Evolutionary conservation across 306 rosid species (phyloP).

Genomic region (Vicia faba): DNA sequence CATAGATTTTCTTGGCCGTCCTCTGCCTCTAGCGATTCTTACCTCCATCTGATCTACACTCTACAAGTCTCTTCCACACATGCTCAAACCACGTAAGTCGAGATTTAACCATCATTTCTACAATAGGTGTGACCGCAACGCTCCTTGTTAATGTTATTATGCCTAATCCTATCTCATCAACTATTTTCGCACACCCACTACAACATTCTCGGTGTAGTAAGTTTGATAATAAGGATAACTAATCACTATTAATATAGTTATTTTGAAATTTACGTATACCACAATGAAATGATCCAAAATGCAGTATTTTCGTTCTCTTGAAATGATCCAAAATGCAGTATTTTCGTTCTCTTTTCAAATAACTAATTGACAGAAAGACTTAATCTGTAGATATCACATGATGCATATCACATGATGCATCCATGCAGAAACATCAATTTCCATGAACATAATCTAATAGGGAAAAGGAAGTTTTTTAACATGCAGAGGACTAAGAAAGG

Average conservation of each 20-base stretch:
- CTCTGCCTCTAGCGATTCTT: neutral
- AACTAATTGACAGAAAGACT: neutral
- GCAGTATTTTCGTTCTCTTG: no score
- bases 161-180: neutral
- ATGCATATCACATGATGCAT: neutral
- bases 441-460: neutral
- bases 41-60: neutral
- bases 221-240: neutral
- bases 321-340: neutral
- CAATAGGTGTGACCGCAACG: neutral
- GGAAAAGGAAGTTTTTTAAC: neutral
- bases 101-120: conserved; percentile 2
- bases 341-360: neutral
- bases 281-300: neutral
- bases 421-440: conserved; percentile 15
- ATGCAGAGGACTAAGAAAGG: neutral
- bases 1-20: neutral
- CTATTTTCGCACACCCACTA: neutral
- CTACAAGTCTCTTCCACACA: neutral
- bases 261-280: neutral
- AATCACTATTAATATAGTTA: neutral
- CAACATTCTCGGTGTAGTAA: neutral
- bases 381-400: neutral
- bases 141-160: neutral
- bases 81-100: neutral